Evolutionary conservation across 1,284 basidiomycete species (phyloP), one percentile per base, ranked within the genome.

Genomic region (Sanguinoderma infundibulare): DNA sequence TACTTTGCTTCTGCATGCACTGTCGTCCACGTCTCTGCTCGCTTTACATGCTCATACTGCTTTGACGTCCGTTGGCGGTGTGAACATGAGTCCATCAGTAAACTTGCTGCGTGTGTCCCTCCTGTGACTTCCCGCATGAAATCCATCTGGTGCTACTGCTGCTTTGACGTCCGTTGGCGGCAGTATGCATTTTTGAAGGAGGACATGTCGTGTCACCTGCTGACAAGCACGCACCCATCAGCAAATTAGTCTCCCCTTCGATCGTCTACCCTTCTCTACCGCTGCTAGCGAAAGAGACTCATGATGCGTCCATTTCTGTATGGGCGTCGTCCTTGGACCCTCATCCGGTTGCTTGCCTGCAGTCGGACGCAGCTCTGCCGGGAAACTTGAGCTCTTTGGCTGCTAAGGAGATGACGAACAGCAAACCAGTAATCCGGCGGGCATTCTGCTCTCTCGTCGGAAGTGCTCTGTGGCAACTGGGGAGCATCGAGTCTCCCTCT

Each of bases 231-330:
- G n/a, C n/a, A n/a, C n/a, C n/a, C n/a, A n/a, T n/a, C n/a, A n/a
- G n/a, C n/a, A n/a, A n/a, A n/a, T n/a, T n/a, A n/a, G 78, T 85
- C 1, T 94, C 93, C 0, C 57, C 73, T 2, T 70, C 77, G 0
- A 75, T 95, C 15, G 73, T 90, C 0, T 81, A 87, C 55, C 79
- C 82, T 0, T 74, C 87, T 0, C 80, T 84, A 0, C 77, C 83
- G 0, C 78, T 96, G 4, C 77, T 96, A 39, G 77, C 85, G 3
- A 97, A 97, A 74, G 95, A 97, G 72, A 85, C 86, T 4, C 85
- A 87, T 66, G 94, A 96, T 58, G 71, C 76, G 0, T 88, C 89
- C 0, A 79, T 87, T 2, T 66, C 79, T 0, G 80, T 83, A 0
- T 79, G 95, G 5, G 80, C 83, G 0, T 72, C 75, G 1, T 82